Base-by-base conservation (phyloP, 1,284 basidiomycete species). In the Marasmius oreades region DNA sequence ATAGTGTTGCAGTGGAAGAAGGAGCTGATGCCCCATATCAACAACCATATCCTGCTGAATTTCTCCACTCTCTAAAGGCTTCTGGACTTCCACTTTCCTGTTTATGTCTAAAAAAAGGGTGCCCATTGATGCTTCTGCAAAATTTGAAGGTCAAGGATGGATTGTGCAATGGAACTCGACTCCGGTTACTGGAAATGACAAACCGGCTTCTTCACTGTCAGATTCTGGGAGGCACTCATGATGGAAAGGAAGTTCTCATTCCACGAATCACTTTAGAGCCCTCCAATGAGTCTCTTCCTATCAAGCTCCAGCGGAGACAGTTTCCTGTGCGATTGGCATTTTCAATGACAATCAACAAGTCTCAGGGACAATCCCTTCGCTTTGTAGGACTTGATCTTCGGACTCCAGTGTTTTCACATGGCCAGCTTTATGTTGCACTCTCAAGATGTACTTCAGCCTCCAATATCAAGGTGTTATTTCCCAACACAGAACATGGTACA, bases 301-400 rank as follows among this genome's bases (percentile, higher is more conserved):
- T 62, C 60, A 10, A 62, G 64, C 52, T 64, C 10, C 26, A n/a
- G 1, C 56, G 64, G 3, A 55, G 56, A 0, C 70, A 73, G 59
- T 73, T 73, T 55, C 71, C 71, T n/a, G 62, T 73, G 1, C 51
- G 56, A 2, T 55, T 72, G 0, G 69, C 70, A 7, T 74, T 73
- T 62, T 68, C 69, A 11, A 70, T 73, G 66, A 67, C 70, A 0
- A 71, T 74, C 57, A 74, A 74, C 61, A 73, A 73, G 52, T 53
- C 69, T 3, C 73, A 73, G 57, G 73, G 73, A 0, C 72, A 74
- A 53, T 70, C 67, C 3, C 62, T 72, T 3, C 56, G 62, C 31
- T 51, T 58, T 51, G 64, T 70, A 26, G 69, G 64, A 0, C 39
- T 73, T 11, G 65, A 70, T 59, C 53, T 72, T 4, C 60, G 63